A percentile compares a stretch with the other conserved stretches of the same genome.
Conservation (phyloP, 1,284 basidiomycete species). For the Cryptococcus hybrid region DNA sequence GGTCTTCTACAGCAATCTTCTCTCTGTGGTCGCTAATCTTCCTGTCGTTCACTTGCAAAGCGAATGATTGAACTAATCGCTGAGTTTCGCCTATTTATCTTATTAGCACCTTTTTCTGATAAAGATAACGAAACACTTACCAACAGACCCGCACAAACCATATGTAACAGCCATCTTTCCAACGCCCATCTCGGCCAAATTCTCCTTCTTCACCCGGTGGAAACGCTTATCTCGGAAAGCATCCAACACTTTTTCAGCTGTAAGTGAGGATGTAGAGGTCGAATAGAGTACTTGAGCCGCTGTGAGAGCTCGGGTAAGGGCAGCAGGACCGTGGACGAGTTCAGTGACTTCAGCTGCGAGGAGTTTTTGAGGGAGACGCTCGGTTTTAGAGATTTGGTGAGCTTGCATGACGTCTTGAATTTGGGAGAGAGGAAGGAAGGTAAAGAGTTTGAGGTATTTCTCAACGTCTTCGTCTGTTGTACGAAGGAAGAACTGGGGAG, state of each 20-base stretch:
- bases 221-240: slow-evolving; percentile 66
- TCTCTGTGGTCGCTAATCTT: slow-evolving; percentile 46
- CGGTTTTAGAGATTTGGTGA: slow-evolving; percentile 64
- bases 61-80: slow-evolving; percentile 56
- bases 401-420: slow-evolving; percentile 61
- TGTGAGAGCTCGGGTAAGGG: slow-evolving; percentile 58
- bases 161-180: slow-evolving; percentile 59
- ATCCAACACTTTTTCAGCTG: slow-evolving; percentile 54
- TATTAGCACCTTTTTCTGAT: neutral
- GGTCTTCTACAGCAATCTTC: slow-evolving; percentile 53
- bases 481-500: slow-evolving; percentile 78
- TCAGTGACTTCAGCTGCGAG: slow-evolving; percentile 86
- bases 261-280: slow-evolving; percentile 54
- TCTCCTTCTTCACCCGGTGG: slow-evolving; percentile 51
- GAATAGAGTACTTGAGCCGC: slow-evolving; percentile 64
- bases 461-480: slow-evolving; percentile 79
- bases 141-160: slow-evolving; percentile 58
- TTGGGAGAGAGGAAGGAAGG: slow-evolving; percentile 64
- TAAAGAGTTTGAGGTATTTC: slow-evolving; percentile 78
- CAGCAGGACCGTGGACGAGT: slow-evolving; percentile 67
- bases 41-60: slow-evolving; percentile 59
- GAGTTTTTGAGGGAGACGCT: slow-evolving; percentile 68
- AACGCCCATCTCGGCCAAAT: slow-evolving; percentile 57
- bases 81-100: slow-evolving; percentile 52
- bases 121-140: slow-evolving; percentile 48